phyloP scores from a whole-genome alignment of 306 rosid species.

The Clitoria ternatea region DNA sequence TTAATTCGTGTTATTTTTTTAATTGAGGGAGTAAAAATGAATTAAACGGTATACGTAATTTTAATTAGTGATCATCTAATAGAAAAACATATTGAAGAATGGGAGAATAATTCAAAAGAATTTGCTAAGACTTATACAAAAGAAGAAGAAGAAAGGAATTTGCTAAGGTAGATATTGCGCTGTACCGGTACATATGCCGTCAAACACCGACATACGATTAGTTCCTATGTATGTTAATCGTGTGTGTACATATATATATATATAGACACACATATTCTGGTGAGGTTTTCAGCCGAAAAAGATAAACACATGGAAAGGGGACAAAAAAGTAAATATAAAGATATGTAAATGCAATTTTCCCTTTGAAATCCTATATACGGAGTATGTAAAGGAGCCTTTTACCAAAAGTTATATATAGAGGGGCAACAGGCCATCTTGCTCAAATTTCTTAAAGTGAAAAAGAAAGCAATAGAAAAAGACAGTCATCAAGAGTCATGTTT shows the following conservation, averaged over 20 bases:
- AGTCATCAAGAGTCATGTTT: slow-evolving; percentile 14
- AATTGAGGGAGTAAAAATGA: neutral
- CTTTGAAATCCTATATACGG: neutral
- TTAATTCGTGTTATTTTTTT: neutral
- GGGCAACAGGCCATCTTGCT: neutral
- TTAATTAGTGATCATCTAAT: neutral
- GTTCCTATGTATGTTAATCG: neutral
- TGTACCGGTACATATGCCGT: neutral
- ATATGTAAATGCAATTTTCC: neutral
- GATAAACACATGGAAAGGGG: slow-evolving; percentile 15
- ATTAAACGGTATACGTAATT: neutral
- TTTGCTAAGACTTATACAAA: too few species aligned
- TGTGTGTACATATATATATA: too few species aligned
- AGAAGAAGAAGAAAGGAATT: too few species aligned
- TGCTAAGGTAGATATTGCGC: neutral
- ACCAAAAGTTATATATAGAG: slow-evolving; percentile 20
- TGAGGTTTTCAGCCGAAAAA: neutral
- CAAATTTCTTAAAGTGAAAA: slow-evolving; percentile 26
- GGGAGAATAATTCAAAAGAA: neutral
- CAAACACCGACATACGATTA: neutral
- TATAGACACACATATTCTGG: too few species aligned
- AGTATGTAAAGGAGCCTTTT: slow-evolving; percentile 21
- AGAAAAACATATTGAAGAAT: neutral
- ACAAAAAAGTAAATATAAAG: neutral
- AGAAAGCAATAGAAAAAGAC: slow-evolving; percentile 26